Base-by-base conservation (phyloP, 2,329 filamentous ascomycete species). In the Cadophora sp. region DNA sequence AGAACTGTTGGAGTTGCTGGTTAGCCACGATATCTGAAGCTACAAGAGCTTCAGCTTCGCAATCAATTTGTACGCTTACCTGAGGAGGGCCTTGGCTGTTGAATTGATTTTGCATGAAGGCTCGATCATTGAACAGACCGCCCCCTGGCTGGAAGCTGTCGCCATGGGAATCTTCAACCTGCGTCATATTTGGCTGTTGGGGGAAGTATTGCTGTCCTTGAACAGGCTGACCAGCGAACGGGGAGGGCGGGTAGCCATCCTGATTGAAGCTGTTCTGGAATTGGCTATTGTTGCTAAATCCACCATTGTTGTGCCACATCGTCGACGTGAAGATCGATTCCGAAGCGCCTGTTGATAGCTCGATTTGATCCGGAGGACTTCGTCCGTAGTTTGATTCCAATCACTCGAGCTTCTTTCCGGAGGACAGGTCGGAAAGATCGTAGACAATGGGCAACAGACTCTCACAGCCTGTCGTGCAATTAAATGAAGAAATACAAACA, bases 21-120 rank as follows among this genome's bases (percentile, higher is more conserved):
- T 74, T 66, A 73, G 71, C 68, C 56, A 70, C 43, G 50, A 58
- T 34, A 48, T 9, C 22, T 51, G 22, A 43, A 31, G 58, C 50
- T 53, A 31, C 27, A 26, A 22, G 14, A 48, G 26, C 37, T 37
- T 53, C 22, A 67, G 40, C 11, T 51, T 43, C 26, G 62, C 40
- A 40, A 16, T 29, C 26, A 60, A 24, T 62, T 19, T 46, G 27
- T 6, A 24, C 61, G 29, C 75, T 71, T 71, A 77, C 75, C 68
- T 70, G 72, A 55, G 40, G 40, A 43, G 68, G 34, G n/a, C 66
- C 70, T 55, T 66, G 55, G 51, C 59, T 69, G 50, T 68, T 62
- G n/a, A 70, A 69, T 58, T 73, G 71, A 56, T 74, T 76, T 53
- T 76, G 73, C 46, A 68, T 64, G 61, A 73, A 75, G 24, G 68